These are phyloP conservation scores for Blepharisma stoltei DNA, from an alignment of 73 alveolate species.

Conservation along the genomic window DNA sequence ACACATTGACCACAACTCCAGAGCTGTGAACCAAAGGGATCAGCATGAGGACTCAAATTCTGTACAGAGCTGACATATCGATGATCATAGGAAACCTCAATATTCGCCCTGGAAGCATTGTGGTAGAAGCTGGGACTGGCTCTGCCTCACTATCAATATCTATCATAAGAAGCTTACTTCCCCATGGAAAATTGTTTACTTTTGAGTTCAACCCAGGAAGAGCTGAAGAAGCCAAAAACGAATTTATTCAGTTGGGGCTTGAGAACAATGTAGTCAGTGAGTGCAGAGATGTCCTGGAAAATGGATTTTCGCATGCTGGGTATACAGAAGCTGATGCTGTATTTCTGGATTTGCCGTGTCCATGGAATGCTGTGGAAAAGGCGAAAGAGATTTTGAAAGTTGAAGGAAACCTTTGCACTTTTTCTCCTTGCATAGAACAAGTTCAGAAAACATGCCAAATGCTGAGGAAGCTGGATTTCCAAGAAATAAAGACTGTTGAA, in stretches of 20 bases:
- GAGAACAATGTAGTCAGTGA: slow-evolving; percentile 59
- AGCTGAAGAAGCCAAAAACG: slow-evolving; percentile 80
- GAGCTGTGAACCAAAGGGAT: slow-evolving; percentile 58
- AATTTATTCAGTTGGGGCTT: slow-evolving; percentile 70
- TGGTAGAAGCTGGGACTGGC: slow-evolving; percentile 97
- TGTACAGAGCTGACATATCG: slow-evolving; percentile 94
- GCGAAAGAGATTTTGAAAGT: slow-evolving; percentile 79
- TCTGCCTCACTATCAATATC: slow-evolving; percentile 88
- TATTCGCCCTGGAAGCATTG: slow-evolving; percentile 63
- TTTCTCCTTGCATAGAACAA: slow-evolving; percentile 98
- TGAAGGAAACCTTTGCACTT: slow-evolving; percentile 89
- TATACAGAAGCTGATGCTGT: slow-evolving; percentile 75
- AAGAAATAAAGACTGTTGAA: slow-evolving; percentile 85
- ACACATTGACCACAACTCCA: slow-evolving; percentile 62
- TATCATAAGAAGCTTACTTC: slow-evolving; percentile 72
- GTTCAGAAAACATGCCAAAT: slow-evolving; percentile 81
- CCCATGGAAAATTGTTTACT: slow-evolving; percentile 90
- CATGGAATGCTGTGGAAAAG: slow-evolving; percentile 85
- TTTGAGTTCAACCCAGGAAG: slow-evolving; percentile 93
- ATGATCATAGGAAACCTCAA: slow-evolving; percentile 63
- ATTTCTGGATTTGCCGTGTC: slow-evolving; percentile 94
- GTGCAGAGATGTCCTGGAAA: slow-evolving; percentile 87
- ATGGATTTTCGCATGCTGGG: slow-evolving; percentile 84
- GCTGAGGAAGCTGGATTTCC: slow-evolving; percentile 80
- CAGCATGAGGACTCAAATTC: slow-evolving; percentile 86